Evolutionary conservation across 257 asterid genomes (phyloP).

Genomic region (Plectranthus barbatus): DNA sequence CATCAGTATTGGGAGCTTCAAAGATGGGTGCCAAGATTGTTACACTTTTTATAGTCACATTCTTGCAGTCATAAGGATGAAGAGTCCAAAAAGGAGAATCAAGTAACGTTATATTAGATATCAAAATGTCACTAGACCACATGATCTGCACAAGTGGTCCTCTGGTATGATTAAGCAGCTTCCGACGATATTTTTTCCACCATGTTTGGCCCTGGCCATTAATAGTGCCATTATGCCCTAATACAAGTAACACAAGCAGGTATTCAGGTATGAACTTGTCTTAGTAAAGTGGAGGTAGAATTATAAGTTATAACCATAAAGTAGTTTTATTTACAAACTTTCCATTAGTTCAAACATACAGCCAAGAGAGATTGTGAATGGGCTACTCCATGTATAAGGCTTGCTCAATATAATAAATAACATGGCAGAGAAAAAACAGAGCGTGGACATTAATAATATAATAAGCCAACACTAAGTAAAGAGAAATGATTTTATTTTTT

Average conservation of each 20-base stretch:
- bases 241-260: slow-evolving; percentile 9
- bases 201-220: slow-evolving; percentile 71
- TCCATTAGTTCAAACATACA: neutral
- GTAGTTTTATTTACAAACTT: neutral
- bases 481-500: neutral
- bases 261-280: slow-evolving; percentile 4
- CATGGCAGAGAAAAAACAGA: neutral
- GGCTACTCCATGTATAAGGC: neutral
- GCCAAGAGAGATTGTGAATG: neutral
- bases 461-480: no score
- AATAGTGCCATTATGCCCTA: slow-evolving; percentile 81
- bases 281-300: no score
- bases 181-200: slow-evolving; percentile 65
- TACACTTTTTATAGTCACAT: slow-evolving; percentile 45
- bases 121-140: slow-evolving; percentile 67
- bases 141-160: slow-evolving; percentile 80
- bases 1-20: slow-evolving; percentile 76
- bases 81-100: slow-evolving; percentile 86
- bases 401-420: neutral
- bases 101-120: slow-evolving; percentile 50
- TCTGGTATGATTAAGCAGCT: slow-evolving; percentile 66
- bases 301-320: neutral
- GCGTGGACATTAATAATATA: neutral
- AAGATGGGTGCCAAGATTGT: slow-evolving; percentile 62
- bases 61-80: slow-evolving; percentile 76